Base-by-base conservation (phyloP, 1,284 basidiomycete genomes). In the Porodaedalea pini region DNA sequence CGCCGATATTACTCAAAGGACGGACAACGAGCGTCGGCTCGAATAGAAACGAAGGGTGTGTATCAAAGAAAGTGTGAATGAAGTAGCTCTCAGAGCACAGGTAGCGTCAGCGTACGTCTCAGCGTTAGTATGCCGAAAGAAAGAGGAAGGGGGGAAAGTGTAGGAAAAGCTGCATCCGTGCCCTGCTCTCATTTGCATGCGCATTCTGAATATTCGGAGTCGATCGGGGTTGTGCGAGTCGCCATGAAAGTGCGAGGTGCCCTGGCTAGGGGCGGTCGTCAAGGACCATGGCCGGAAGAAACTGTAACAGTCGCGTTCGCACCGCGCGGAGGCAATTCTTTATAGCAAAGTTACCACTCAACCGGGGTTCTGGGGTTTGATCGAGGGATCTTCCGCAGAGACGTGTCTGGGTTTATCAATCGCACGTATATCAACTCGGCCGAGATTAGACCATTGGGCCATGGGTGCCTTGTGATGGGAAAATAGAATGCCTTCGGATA, bases 281-380 rank as follows among this genome's bases (percentile, higher is more conserved):
- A 27, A 25, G 31, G 45, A n/a, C 25, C 8, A 25, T 27, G 25
- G 4, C 45, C 45, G 32, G 32, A n/a, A 31, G 25, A 31, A 4
- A 49, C 11, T 29, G 10, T 23, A 47, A 47, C 11, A 11, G 45
- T 15, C 29, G 23, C 25, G n/a, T 31, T 29, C 45, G 19, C 45
- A 43, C 23, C 11, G 19, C 10, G 54, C 47, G 47, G 54, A 34
- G 31, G 45, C 48, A 31, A 11, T 41, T 8, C 6, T 34, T 50
- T 50, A 36, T 13, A 37, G 47, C 37, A 34, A 29, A 41, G 27
- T 34, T 56, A 36, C 34, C 45, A 39, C 15, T 11, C 54, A 50
- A 41, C 54, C 37, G 47, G 34, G 51, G n/a, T n/a, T n/a, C n/a
- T n/a, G n/a, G 17, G 15, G 27, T 47, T 47, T 15, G 25, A 23